Conservation (phyloP, 2,329 filamentous ascomycete species). For the Colletotrichum phormii region DNA sequence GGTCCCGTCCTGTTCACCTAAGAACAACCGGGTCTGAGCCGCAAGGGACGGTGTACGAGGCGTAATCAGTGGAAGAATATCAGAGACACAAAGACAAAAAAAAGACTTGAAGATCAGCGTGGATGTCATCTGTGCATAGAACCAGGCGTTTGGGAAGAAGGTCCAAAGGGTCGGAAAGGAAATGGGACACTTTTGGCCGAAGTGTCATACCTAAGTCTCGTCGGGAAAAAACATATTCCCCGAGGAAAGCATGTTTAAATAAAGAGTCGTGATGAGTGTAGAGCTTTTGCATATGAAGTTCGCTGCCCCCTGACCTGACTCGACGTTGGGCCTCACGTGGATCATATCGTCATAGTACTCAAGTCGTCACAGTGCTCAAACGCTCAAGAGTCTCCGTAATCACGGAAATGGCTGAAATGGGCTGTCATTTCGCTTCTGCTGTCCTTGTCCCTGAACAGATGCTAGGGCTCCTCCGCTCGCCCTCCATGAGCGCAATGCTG, state of each 20-base stretch:
- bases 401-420: background rate
- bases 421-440: constrained; percentile 1
- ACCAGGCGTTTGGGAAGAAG: constrained; percentile 34
- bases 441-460: background rate
- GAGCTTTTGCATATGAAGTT: background rate
- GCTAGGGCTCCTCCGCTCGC: background rate
- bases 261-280: background rate
- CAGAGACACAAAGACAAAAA: background rate
- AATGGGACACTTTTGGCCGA: constrained; percentile 1
- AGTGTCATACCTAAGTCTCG: constrained; percentile 5
- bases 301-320: background rate
- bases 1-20: constrained; percentile 55
- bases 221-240: background rate
- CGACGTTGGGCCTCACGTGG: background rate
- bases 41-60: background rate
- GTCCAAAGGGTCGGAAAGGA: constrained; percentile 9
- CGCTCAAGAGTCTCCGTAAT: background rate
- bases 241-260: constrained; percentile 4
- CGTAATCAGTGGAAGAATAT: constrained; percentile 1
- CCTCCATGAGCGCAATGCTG: constrained; percentile 12
- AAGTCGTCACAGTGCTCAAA: background rate
- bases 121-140: constrained; percentile 30
- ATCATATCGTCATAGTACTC: too few relatives aligned
- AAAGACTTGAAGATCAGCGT: constrained; percentile 3
- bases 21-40: constrained; percentile 3